phyloP scores from a whole-genome alignment of 1,284 basidiomycete species.

The Moesziomyces sp. region DNA sequence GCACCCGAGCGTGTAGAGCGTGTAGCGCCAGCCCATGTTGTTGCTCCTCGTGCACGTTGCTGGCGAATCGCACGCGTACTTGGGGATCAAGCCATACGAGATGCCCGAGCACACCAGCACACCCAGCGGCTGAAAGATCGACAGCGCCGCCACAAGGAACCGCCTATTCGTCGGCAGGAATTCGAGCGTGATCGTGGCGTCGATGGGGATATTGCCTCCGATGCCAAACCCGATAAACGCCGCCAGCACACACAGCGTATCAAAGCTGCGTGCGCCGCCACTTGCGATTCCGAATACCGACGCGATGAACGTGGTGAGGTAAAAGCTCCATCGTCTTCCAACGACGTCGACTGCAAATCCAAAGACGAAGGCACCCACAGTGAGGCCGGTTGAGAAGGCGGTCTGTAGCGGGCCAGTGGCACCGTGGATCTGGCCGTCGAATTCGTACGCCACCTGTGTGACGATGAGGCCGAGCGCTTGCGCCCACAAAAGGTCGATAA shows the following conservation, averaged over 20 bases:
- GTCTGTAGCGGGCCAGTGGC: conserved; percentile 51
- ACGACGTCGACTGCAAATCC: conserved; percentile 62
- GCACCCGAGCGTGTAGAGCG: conserved; percentile 59
- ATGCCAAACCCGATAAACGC: conserved; percentile 60
- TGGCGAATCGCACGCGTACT: conserved; percentile 45
- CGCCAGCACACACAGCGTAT: conserved; percentile 48
- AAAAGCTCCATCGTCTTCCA: conserved; percentile 60
- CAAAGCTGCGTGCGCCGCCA: conserved; percentile 52
- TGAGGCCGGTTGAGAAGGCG: conserved; percentile 58
- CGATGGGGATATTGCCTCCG: conserved; percentile 62
- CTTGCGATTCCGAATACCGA: conserved; percentile 56
- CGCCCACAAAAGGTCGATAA: conserved; percentile 64
- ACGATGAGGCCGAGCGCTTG: conserved; percentile 58
- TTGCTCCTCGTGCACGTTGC: conserved; percentile 40
- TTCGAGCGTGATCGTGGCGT: conserved; percentile 60
- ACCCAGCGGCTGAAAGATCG: conserved; percentile 64
- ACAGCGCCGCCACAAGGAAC: conserved; percentile 54
- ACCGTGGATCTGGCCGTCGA: conserved; percentile 34
- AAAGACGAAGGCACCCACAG: conserved; percentile 62
- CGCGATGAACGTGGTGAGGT: conserved; percentile 57
- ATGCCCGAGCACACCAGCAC: conserved; percentile 57
- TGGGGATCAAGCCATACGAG: conserved; percentile 61
- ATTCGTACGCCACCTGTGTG: conserved; percentile 50
- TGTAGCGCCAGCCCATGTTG: conserved; percentile 66
- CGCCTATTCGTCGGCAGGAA: conserved; percentile 54